Conservation (phyloP, 1,139 yeast species). For the Sugiyamaella sp. region DNA sequence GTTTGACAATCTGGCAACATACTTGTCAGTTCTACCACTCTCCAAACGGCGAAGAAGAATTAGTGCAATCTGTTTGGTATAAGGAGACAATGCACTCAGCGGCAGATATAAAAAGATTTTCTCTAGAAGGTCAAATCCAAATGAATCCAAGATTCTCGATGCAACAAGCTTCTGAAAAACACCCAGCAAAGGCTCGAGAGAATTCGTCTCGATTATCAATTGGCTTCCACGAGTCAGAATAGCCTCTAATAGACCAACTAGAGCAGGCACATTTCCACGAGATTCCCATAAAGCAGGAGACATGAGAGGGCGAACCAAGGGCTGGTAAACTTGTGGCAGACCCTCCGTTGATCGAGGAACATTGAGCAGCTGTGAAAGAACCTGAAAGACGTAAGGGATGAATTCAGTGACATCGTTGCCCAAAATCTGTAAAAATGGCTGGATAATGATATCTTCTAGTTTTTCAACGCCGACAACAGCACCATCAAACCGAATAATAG, state of each 20-base stretch:
- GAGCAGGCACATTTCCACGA: slow-evolving; percentile 91
- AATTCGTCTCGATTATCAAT: slow-evolving; percentile 39
- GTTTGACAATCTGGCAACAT: slow-evolving; percentile 58
- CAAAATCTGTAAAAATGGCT: slow-evolving; percentile 66
- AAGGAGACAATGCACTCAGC: slow-evolving; percentile 53
- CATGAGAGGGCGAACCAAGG: slow-evolving; percentile 75
- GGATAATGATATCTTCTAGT: slow-evolving; percentile 62
- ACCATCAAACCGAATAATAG: slow-evolving; percentile 61
- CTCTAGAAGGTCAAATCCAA: slow-evolving; percentile 85
- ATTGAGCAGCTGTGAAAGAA: slow-evolving; percentile 70
- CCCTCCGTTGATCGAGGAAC: slow-evolving; percentile 26
- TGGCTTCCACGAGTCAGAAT: slow-evolving; percentile 64
- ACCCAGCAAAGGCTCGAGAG: slow-evolving; percentile 80
- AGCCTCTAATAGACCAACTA: slow-evolving; percentile 75
- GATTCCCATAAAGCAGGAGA: slow-evolving; percentile 93
- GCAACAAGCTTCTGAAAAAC: slow-evolving; percentile 94
- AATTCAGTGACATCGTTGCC: slow-evolving; percentile 91
- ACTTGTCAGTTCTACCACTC: slow-evolving; percentile 79
- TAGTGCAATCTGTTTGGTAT: slow-evolving; percentile 70
- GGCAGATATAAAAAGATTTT: slow-evolving; percentile 64
- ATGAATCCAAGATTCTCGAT: slow-evolving; percentile 74
- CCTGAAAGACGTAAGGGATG: slow-evolving; percentile 89
- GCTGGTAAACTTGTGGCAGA: slow-evolving; percentile 66
- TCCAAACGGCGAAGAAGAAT: slow-evolving; percentile 80
- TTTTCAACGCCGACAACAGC: slow-evolving; percentile 40